Evolutionary conservation across 768 basidiomycete species (phyloP).

Genomic region (Naganishia onofrii): DNA sequence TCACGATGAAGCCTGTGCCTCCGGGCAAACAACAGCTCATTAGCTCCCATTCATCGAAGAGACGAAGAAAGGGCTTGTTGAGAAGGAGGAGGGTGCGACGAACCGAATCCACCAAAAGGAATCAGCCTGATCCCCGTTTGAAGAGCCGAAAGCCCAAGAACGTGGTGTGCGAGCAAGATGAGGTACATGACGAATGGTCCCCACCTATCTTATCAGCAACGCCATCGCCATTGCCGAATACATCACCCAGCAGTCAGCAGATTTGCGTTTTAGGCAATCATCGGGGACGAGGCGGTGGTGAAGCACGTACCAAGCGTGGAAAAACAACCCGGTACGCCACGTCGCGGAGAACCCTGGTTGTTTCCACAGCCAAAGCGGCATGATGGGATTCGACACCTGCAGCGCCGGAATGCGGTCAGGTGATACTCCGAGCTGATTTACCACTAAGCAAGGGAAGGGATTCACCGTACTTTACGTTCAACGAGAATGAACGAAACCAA

Average conservation of each 20-base stretch:
- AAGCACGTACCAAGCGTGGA: conserved; percentile 3
- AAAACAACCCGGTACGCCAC: not conserved
- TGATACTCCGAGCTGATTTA: not conserved
- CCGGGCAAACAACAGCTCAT: too few relatives aligned
- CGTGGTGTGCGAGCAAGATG: not conserved
- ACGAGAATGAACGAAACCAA: not conserved
- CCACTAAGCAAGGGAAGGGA: not conserved
- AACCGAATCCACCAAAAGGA: not conserved
- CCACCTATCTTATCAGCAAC: too few relatives aligned
- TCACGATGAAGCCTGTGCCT: not conserved
- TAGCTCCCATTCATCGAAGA: too few relatives aligned
- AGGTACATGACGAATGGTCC: not conserved
- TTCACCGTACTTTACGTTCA: not conserved
- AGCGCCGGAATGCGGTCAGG: not conserved
- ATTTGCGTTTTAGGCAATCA: too few relatives aligned
- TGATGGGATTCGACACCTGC: not conserved
- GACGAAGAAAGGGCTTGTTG: too few relatives aligned
- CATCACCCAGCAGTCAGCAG: too few relatives aligned
- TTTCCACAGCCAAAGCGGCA: conserved; percentile 3
- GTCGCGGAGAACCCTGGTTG: not conserved
- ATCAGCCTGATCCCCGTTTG: not conserved
- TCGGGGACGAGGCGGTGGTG: too few relatives aligned
- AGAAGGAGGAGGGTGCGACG: too few relatives aligned
- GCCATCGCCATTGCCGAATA: too few relatives aligned
- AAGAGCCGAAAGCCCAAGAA: not conserved